phyloP scores from a whole-genome alignment of 305 asterid species.

The Fraxinus floribunda region DNA sequence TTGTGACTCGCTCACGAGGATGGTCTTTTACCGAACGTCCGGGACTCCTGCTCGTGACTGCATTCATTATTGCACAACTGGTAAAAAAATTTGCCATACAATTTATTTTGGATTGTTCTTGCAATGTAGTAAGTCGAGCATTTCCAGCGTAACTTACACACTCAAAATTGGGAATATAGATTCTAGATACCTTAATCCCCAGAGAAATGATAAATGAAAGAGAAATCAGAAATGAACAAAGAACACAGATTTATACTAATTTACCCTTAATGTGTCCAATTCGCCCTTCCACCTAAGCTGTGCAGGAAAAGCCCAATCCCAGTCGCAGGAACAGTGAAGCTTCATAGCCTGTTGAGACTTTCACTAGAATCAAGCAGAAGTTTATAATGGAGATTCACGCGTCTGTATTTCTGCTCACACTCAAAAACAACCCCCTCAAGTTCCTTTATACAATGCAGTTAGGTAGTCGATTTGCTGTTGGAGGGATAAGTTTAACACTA shows the following conservation, averaged over 20 bases:
- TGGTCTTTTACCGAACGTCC: slow-evolving; percentile 54
- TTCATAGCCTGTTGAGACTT: background rate
- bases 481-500: background rate
- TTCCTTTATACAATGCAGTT: background rate
- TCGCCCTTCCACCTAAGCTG: background rate
- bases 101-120: background rate
- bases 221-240: background rate
- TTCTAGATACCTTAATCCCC: background rate
- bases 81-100: slow-evolving; percentile 23
- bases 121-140: background rate
- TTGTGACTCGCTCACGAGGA: slow-evolving; percentile 57
- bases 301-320: background rate
- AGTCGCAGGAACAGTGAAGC: background rate
- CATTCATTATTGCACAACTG: slow-evolving; percentile 54
- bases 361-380: background rate
- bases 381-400: background rate
- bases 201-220: background rate
- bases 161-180: background rate
- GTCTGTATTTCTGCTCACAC: background rate
- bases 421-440: background rate
- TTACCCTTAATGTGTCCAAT: background rate
- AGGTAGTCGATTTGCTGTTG: background rate
- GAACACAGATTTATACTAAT: background rate
- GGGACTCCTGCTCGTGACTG: slow-evolving; percentile 49
- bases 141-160: background rate